Conservation (phyloP, 2,329 filamentous ascomycete species). For the Colletotrichum limetticola region DNA sequence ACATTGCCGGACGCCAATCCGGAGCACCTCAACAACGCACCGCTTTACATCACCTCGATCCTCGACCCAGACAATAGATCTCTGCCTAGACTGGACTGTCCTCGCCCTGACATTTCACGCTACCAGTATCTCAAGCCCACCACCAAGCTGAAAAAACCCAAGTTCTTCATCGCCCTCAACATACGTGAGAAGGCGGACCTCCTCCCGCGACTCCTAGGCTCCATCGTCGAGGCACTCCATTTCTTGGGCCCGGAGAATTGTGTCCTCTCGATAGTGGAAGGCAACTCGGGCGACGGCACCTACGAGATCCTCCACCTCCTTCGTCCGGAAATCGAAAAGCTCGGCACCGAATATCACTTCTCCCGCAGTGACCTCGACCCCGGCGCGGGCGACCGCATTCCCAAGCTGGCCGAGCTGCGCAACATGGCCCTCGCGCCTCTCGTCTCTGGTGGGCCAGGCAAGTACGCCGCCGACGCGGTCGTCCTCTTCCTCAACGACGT, state of each 20-base stretch:
- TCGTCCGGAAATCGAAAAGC: constrained; percentile 47
- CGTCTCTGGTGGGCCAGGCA: constrained; percentile 37
- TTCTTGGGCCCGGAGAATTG: constrained; percentile 63
- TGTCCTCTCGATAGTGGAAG: constrained; percentile 65
- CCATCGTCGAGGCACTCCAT: constrained; percentile 58
- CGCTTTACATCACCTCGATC: constrained; percentile 43
- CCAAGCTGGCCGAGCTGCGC: constrained; percentile 59
- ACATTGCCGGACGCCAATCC: constrained; percentile 16
- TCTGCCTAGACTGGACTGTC: constrained; percentile 43
- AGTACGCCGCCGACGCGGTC: constrained; percentile 45
- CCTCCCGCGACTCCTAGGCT: constrained; percentile 62
- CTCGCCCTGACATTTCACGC: constrained; percentile 35
- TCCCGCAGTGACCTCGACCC: constrained; percentile 56
- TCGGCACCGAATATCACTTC: constrained; percentile 55
- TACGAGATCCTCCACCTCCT: constrained; percentile 58
- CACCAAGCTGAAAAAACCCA: no score
- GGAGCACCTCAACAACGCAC: constrained; percentile 9
- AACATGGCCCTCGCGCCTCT: constrained; percentile 64
- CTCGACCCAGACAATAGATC: constrained; percentile 39
- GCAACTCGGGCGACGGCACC: constrained; percentile 65
- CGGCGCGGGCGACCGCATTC: constrained; percentile 54
- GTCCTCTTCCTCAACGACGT: constrained; percentile 67
- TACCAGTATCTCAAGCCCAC: constrained; percentile 39
- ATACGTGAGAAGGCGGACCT: constrained; percentile 56
- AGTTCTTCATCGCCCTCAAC: constrained; percentile 65